These are phyloP conservation scores for Helichrysum umbraculigerum DNA, from an alignment of 129 eudicot genomes.

Conservation along the genomic window DNA sequence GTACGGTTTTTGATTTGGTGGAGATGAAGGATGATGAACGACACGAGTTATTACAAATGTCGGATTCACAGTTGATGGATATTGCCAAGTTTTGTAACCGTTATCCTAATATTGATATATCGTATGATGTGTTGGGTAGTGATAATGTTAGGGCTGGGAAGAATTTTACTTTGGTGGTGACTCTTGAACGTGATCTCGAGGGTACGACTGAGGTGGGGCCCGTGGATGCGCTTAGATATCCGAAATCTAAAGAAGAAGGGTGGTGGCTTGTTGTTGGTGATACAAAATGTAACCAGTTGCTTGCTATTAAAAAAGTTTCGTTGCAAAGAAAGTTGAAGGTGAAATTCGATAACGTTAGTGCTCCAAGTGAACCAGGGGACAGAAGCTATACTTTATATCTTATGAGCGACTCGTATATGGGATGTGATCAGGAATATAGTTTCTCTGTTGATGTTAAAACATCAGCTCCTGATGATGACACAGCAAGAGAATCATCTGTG, in stretches of 20 bases:
- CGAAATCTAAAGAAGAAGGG: conserved; percentile 76
- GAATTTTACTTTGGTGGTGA: conserved; percentile 55
- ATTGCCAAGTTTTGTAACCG: conserved; percentile 76
- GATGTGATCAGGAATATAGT: conserved; percentile 87
- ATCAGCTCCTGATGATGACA: conserved; percentile 38
- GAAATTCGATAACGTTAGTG: conserved; percentile 60
- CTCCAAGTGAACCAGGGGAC: conserved; percentile 67
- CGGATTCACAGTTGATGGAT: conserved; percentile 67
- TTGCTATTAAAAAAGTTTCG: conserved; percentile 68
- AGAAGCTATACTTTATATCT: conserved; percentile 60
- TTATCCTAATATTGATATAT: conserved; percentile 76
- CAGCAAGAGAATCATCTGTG: conserved; percentile 28
- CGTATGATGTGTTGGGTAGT: conserved; percentile 51
- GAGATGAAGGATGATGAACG: conserved; percentile 86
- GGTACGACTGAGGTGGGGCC: conserved; percentile 77
- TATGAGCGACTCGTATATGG: conserved; percentile 86
- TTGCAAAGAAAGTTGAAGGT: conserved; percentile 67
- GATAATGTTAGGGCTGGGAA: conserved; percentile 63
- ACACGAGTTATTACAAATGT: conserved; percentile 63
- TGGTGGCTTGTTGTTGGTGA: conserved; percentile 98
- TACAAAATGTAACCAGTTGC: conserved; percentile 63
- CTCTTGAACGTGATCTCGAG: conserved; percentile 72
- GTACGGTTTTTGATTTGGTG: conserved; percentile 69
- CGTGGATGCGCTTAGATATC: conserved; percentile 76
- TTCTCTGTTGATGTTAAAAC: conserved; percentile 67